Base-by-base conservation (phyloP, 805 yeast genomes). In the Cyberlindnera lachancei region DNA sequence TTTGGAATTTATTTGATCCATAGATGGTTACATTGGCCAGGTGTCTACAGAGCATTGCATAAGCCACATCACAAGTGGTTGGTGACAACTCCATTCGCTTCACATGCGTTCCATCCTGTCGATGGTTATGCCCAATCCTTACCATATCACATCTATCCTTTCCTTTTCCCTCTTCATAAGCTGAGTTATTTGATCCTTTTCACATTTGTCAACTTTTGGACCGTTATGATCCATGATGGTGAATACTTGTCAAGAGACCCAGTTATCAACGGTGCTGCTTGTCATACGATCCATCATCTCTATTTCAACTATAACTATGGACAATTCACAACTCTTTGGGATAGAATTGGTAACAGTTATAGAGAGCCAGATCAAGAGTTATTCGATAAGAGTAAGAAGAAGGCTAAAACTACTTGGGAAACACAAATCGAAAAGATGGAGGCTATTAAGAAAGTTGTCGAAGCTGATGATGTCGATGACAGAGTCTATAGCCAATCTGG, bases 61-160 rank as follows among this genome's bases (percentile, higher is more conserved):
- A 92, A 92, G 64, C 96, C 96, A 10, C 98, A 92, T 61, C 98
- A 92, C 71, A 92, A 92, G 64, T 92, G 98, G 98, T 76, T 92
- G 46, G 96, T 92, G 25, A 90, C 97, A 40, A 90, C 98, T 8
- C 98, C 98, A 27, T 92, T 81, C 63, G 98, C 98, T 1, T 85
- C 95, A 7, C 96, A 88, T 54, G 96, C 97, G 17, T 92, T 92
- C 86, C 95, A 92, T 60, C 97, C 98, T 11, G 82, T 92, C 33
- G 98, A 92, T 50, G 98, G 98, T 24, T 92, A 83, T 65, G 65
- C 75, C 38, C 98, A 92, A 66, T 81, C 94, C 23, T 55, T 92
- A 43, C 96, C 98, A 11, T 92, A 92, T 64, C 98, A 92, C 58
- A 46, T 87, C 38, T 92, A 72, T 63, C 97, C 97, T 38, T 74